A percentile compares a stretch with the other conserved stretches of the same genome.
Conservation (phyloP, 257 asterid species). For the Cruciata laevipes region DNA sequence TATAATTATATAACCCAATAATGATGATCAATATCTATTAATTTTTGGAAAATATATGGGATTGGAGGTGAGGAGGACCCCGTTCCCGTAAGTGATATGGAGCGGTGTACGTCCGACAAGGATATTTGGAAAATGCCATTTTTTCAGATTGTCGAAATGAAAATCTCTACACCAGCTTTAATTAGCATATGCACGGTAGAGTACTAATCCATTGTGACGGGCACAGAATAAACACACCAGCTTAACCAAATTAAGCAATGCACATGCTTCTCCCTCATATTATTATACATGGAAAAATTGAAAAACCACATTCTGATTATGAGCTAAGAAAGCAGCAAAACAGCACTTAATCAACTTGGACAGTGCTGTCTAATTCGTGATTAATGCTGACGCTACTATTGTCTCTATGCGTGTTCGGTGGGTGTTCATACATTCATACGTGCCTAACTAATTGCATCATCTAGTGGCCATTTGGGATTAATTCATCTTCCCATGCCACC, state of each 20-base stretch:
- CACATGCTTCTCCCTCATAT: not conserved
- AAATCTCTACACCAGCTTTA: too few relatives aligned
- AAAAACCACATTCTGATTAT: not conserved
- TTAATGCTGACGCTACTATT: not conserved
- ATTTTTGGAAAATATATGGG: not conserved
- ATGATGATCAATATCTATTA: not conserved
- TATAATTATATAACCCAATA: too few relatives aligned
- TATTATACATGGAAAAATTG: not conserved
- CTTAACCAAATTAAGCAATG: not conserved
- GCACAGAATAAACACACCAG: too few relatives aligned
- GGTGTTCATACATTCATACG: not conserved
- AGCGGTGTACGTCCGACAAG: not conserved
- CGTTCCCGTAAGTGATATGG: not conserved
- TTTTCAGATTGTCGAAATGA: not conserved
- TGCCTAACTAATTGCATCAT: not conserved
- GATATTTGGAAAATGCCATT: not conserved
- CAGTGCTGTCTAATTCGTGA: constrained; percentile 1
- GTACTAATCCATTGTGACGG: not conserved
- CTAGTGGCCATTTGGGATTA: not conserved
- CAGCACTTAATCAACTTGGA: constrained; percentile 1
- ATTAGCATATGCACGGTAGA: not conserved
- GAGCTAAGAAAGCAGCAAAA: not conserved
- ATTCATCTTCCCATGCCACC: too few relatives aligned
- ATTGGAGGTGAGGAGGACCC: not conserved
- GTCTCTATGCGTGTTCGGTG: not conserved